These are phyloP conservation scores for Cladosporium sphaerospermum DNA, from an alignment of 2,329 filamentous ascomycete species.

Conservation along the genomic window DNA sequence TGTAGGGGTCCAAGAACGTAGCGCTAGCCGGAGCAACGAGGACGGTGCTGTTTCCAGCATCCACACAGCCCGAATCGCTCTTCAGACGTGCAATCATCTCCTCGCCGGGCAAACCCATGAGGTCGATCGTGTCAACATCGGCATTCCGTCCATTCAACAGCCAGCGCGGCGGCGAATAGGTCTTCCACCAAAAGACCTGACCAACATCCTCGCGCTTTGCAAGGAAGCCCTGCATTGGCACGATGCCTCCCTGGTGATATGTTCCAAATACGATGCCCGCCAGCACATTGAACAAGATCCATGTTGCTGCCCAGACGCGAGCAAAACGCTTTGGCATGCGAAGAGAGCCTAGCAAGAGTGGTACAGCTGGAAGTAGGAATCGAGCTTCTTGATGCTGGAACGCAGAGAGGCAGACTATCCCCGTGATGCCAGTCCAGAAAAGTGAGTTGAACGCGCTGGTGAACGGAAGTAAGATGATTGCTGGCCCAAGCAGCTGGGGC, in stretches of 20 bases:
- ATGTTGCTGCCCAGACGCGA: conserved; percentile 49
- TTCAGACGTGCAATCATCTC: conserved; percentile 54
- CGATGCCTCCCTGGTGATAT: conserved; percentile 74
- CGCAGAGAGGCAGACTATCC: conserved; percentile 62
- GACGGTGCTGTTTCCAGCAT: conserved; percentile 42
- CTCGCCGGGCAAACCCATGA: conserved; percentile 65
- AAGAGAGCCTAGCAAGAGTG: conserved; percentile 69
- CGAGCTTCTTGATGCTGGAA: conserved; percentile 77
- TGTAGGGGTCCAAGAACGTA: conserved; percentile 58
- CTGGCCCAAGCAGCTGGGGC: conserved; percentile 48
- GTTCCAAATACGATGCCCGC: conserved; percentile 70
- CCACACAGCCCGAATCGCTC: conserved; percentile 52
- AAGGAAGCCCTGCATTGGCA: conserved; percentile 69
- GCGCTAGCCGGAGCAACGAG: conserved; percentile 69
- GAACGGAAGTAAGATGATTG: conserved; percentile 41
- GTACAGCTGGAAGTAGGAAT: conserved; percentile 69
- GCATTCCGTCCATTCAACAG: conserved; percentile 70
- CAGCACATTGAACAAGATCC: conserved; percentile 63
- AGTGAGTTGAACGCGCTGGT: conserved; percentile 53
- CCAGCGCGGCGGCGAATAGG: conserved; percentile 76
- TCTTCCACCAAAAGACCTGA: conserved; percentile 77
- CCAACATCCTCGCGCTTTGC: conserved; percentile 61
- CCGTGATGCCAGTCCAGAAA: conserved; percentile 68
- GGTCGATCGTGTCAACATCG: conserved; percentile 62
- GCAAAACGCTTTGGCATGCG: conserved; percentile 54